phyloP scores from a whole-genome alignment of 768 basidiomycete species.

The Leucocoprinus birnbaumii region DNA sequence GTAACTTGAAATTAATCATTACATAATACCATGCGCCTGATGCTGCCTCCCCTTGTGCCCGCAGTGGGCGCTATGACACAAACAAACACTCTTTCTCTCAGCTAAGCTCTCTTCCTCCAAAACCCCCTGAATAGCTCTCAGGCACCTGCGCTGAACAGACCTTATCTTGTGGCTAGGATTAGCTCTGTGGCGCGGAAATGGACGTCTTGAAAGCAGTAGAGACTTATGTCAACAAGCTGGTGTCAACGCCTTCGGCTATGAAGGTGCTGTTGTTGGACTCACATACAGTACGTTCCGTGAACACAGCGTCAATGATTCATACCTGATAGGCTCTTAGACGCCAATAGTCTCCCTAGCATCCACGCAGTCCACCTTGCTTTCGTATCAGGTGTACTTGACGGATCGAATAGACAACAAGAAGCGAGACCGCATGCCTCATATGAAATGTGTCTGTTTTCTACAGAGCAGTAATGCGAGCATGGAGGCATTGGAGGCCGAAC shows the following conservation, averaged over 20 bases:
- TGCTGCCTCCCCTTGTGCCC: no score
- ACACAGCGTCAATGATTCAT: slow-evolving; percentile 5
- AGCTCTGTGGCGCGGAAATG: slow-evolving; percentile 43
- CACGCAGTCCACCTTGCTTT: slow-evolving; percentile 89
- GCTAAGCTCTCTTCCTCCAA: no score
- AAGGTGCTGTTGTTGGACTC: slow-evolving; percentile 93
- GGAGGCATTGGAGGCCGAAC: slow-evolving; percentile 77
- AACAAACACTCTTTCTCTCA: no score
- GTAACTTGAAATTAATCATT: no score
- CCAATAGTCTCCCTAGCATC: slow-evolving; percentile 93
- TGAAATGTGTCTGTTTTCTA: slow-evolving; percentile 96
- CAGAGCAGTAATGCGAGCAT: slow-evolving; percentile 81
- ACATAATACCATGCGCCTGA: no score
- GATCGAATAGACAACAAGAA: slow-evolving; percentile 95
- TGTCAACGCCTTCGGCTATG: slow-evolving; percentile 84
- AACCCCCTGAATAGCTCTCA: no score
- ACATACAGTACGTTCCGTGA: slow-evolving; percentile 69
- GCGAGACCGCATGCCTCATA: slow-evolving; percentile 90
- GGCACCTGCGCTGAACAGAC: not conserved
- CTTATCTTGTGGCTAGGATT: not conserved
- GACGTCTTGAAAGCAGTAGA: slow-evolving; percentile 95
- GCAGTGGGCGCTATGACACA: no score
- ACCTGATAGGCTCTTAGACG: slow-evolving; percentile 75
- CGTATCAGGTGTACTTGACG: slow-evolving; percentile 96
- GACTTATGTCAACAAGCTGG: slow-evolving; percentile 87